A percentile compares a stretch with the other conserved stretches of the same genome.
Evolutionary conservation across 768 basidiomycete genomes (phyloP).

Genomic region (Tricholoma furcatifolium): DNA sequence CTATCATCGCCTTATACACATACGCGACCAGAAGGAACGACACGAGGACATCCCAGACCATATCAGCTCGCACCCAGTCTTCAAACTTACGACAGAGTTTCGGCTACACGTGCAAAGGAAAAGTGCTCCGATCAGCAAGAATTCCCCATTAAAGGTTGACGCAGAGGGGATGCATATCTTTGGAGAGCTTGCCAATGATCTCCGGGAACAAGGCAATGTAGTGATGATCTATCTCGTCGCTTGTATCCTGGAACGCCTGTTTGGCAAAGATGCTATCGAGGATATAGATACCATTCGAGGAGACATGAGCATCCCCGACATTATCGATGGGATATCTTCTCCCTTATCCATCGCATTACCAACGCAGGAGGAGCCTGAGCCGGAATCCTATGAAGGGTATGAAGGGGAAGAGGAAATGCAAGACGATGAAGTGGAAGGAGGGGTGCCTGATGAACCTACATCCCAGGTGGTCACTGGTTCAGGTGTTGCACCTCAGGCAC

Average conservation of each 20-base stretch:
- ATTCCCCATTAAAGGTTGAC: conserved; percentile 62
- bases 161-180: conserved; percentile 68
- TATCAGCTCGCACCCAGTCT: conserved; percentile 71
- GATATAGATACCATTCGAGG: conserved; percentile 68
- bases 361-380: conserved; percentile 19
- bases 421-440: conserved; percentile 22
- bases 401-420: conserved; percentile 20
- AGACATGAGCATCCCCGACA: conserved; percentile 52
- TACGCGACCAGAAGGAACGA: conserved; percentile 79
- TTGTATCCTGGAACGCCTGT: conserved; percentile 84
- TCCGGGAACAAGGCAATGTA: conserved; percentile 62
- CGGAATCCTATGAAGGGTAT: conserved; percentile 21
- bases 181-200: conserved; percentile 54
- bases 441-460: background rate
- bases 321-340: conserved; percentile 63
- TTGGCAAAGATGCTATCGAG: conserved; percentile 78
- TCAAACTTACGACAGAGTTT: conserved; percentile 80
- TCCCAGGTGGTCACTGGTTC: background rate
- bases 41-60: conserved; percentile 68
- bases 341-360: conserved; percentile 22
- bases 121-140: conserved; percentile 73
- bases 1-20: conserved; percentile 90
- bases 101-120: conserved; percentile 77
- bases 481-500: conserved; percentile 10
- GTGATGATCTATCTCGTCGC: conserved; percentile 87